Evolutionary conservation across 2,329 filamentous ascomycete genomes (phyloP).

Genomic region (Zymoseptoria crescenta): DNA sequence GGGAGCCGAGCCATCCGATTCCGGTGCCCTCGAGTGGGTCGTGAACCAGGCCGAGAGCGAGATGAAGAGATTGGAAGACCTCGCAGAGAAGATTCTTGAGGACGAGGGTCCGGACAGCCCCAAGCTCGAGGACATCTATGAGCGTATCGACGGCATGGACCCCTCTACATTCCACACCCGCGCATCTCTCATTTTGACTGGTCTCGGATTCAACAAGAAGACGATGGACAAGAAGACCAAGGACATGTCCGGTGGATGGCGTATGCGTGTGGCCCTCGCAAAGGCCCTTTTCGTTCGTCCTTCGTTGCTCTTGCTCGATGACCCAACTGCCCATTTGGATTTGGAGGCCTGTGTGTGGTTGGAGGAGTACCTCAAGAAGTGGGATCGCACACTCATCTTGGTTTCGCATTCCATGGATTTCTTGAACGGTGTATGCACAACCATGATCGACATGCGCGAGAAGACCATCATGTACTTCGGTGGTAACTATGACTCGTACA

Average conservation of each 20-base stretch:
- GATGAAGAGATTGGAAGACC: conserved; percentile 78
- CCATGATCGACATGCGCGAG: conserved; percentile 96
- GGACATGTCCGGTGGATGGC: conserved; percentile 99
- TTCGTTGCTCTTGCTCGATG: conserved; percentile 87
- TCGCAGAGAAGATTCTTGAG: conserved; percentile 86
- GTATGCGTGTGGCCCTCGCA: conserved; percentile 96
- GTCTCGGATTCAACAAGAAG: conserved; percentile 97
- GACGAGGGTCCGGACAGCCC: conserved; percentile 86
- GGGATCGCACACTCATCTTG: conserved; percentile 92
- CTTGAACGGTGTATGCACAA: conserved; percentile 95
- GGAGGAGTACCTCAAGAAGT: conserved; percentile 99
- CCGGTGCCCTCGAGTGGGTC: conserved; percentile 95
- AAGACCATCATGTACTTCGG: conserved; percentile 92
- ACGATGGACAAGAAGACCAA: conserved; percentile 99
- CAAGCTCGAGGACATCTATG: conserved; percentile 87
- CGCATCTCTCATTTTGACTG: conserved; percentile 91
- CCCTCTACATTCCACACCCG: conserved; percentile 94
- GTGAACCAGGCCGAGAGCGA: conserved; percentile 89
- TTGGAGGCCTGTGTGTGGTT: conserved; percentile 99
- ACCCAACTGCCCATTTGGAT: conserved; percentile 98
- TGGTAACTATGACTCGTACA: conserved; percentile 97
- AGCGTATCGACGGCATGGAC: conserved; percentile 99
- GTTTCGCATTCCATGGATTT: conserved; percentile 99
- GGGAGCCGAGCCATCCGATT: conserved; percentile 79
- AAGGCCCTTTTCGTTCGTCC: conserved; percentile 99